Evolutionary conservation across 2,329 filamentous ascomycete species (phyloP), one percentile per base, ranked within the genome.

Genomic region (Triangularia setosa): DNA sequence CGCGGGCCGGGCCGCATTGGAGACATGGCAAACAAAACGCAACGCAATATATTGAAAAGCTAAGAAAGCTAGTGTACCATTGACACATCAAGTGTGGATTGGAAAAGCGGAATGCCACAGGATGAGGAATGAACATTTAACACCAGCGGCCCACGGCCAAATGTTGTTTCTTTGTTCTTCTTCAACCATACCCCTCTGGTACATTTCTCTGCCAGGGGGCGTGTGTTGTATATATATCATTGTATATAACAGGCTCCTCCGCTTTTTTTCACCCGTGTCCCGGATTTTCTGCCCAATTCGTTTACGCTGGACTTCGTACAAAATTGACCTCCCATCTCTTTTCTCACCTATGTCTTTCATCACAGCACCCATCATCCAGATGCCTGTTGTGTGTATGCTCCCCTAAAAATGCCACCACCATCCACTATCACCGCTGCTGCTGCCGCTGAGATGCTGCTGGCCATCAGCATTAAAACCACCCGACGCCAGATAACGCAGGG

Each of bases 401-500:
- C 40, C 40, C 40, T 5, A 21, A 21, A 48, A 7, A 40, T 40
- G 35, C 35, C 16, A 40, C 16, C 14, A 7, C 35, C 16, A 40
- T 33, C 30, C n/a, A 3, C 40, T 3, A 21, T n/a, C 40, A 21
- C 7, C n/a, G 11, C 40, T 9, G 11, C 40, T n/a, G 18, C 40
- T 18, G 40, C 40, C 40, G 33, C 33, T n/a, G 40, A 48, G 40
- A 57, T 57, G 23, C 4, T 61, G n/a, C 27, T n/a, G 27, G 9
- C 11, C 44, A 33, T 7, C 27, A 58, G 28, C 56, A 58, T 35
- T 58, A 8, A 18, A 18, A 5, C 11, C 21, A n/a, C 14, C 30
- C 28, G 56, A 65, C 58, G 48, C 57, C 62, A 57, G 27, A 53
- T 30, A 56, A 59, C 48, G 60, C 21, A 56, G 30, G 58, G 18